Base-by-base conservation (phyloP, 2,329 filamentous ascomycete genomes). In the Cladophialophora exuberans region DNA sequence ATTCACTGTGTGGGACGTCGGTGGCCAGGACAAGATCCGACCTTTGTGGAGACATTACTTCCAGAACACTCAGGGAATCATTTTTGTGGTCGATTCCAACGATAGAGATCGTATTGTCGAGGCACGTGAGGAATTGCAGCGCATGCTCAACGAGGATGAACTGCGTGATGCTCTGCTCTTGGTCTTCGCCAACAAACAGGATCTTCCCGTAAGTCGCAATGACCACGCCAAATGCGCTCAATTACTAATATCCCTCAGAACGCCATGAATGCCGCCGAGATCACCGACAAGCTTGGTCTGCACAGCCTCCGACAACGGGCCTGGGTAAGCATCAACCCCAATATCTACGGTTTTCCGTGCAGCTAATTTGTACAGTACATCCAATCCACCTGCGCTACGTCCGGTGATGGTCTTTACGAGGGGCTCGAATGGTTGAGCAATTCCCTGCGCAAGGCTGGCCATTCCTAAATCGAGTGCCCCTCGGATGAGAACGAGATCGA, bases 21-120 rank as follows among this genome's bases (percentile, higher is more conserved):
- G 94, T 83, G 94, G 94, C 77, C 94, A 99, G 83, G 94, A 99
- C 86, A 97, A 97, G 89, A 99, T 99, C 75, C 87, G 94, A 76
- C 94, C 94, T 73, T 83, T 99, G 72, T 99, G 94, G 94, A 91
- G 94, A 82, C 94, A 97, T 79, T 99, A 99, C 83, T 99, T 97
- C 87, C 92, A 96, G 80, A 96, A 96, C 80, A 99, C 94, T 67
- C 94, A 99, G 80, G 94, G 94, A 76, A 93, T 99, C 77, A 97
- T 99, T 80, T 99, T 99, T 84, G 94, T 99, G 68, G 91, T 99
- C 74, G 94, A 99, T 81, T 93, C 88, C 81, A 97, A 96, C 79
- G 94, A 99, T 85, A 89, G 91, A 74, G 92, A 96, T 77, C 91
- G 94, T 86, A 89, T 99, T 71, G 89, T 94, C 67, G 94, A 99